These are phyloP conservation scores for Nephromyces sp. DNA, from an alignment of 169 alveolate genomes.

Conservation along the genomic window DNA sequence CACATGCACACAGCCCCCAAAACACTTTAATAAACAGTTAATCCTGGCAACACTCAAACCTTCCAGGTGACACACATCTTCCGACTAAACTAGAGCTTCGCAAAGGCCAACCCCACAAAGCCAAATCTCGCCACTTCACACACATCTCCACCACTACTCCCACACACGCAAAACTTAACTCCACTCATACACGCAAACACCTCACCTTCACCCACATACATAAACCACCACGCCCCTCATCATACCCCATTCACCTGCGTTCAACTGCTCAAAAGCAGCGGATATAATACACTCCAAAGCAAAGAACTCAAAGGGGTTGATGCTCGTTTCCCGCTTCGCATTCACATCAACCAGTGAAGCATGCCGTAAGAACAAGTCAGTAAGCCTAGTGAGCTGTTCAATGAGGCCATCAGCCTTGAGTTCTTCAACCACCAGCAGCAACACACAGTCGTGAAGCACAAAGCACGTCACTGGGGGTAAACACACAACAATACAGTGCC, in stretches of 20 bases:
- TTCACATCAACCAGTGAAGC: background rate
- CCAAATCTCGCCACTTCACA: background rate
- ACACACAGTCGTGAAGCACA: slow-evolving; percentile 36
- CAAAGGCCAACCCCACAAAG: no score
- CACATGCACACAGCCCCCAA: no score
- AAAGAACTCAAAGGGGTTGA: slow-evolving; percentile 58
- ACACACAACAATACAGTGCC: slow-evolving; percentile 62
- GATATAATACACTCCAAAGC: slow-evolving; percentile 63
- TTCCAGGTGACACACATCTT: no score
- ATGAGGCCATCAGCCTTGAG: slow-evolving; percentile 32
- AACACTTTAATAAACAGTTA: no score
- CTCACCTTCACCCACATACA: background rate
- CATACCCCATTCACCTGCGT: slow-evolving; percentile 13
- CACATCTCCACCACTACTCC: slow-evolving; percentile 36
- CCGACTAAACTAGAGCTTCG: no score
- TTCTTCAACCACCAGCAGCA: slow-evolving; percentile 26
- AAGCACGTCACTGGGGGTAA: slow-evolving; percentile 55
- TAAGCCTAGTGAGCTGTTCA: slow-evolving; percentile 15
- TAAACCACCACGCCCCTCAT: no score
- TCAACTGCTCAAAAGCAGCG: slow-evolving; percentile 49
- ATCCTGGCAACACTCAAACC: no score
- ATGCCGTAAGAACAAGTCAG: background rate
- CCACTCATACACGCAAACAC: background rate
- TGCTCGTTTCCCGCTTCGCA: background rate
- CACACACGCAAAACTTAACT: background rate